A percentile compares a stretch with the other conserved stretches of the same genome.
These are phyloP conservation scores for Ustilago vetiveriae DNA, from an alignment of 1,284 basidiomycete genomes.

Conservation along the genomic window DNA sequence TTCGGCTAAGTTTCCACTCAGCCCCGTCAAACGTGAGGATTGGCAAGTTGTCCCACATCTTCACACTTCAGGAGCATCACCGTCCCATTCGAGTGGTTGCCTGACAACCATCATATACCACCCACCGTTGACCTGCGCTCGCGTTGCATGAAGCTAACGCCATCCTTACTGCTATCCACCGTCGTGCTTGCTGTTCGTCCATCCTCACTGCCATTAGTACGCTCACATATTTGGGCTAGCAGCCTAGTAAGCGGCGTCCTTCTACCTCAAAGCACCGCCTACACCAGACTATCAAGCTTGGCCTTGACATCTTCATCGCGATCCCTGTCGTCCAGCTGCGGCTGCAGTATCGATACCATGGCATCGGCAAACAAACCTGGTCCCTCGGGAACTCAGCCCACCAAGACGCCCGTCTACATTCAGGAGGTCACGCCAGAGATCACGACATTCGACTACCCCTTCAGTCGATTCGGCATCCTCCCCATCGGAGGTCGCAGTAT, in stretches of 20 bases:
- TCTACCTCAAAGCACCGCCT: not conserved
- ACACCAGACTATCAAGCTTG: not conserved
- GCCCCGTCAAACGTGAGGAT: too few species aligned
- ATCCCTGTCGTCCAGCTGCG: slow-evolving; percentile 9
- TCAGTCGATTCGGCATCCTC: slow-evolving; percentile 63
- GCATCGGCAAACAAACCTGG: slow-evolving; percentile 13
- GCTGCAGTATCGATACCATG: slow-evolving; percentile 33
- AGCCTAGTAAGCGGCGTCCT: too few species aligned
- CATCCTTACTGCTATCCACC: not conserved
- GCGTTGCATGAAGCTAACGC: slow-evolving; percentile 9
- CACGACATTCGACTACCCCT: slow-evolving; percentile 66
- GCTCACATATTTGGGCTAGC: too few species aligned
- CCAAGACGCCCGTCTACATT: slow-evolving; percentile 42
- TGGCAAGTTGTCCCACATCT: too few species aligned
- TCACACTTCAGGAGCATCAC: not conserved
- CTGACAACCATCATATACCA: slow-evolving; percentile 10
- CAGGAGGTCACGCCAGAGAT: slow-evolving; percentile 48
- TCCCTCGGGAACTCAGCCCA: slow-evolving; percentile 23
- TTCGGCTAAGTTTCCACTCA: too few species aligned
- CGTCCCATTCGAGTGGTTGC: too few species aligned
- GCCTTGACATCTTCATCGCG: not conserved
- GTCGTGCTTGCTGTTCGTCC: not conserved
- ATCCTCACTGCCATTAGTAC: not conserved
- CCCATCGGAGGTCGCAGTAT: slow-evolving; percentile 69
- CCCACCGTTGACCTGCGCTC: not conserved